A percentile compares a stretch with the other conserved stretches of the same genome.
Evolutionary conservation across 345 rosid genomes (phyloP).

Genomic region (Eucalyptus coolabah): DNA sequence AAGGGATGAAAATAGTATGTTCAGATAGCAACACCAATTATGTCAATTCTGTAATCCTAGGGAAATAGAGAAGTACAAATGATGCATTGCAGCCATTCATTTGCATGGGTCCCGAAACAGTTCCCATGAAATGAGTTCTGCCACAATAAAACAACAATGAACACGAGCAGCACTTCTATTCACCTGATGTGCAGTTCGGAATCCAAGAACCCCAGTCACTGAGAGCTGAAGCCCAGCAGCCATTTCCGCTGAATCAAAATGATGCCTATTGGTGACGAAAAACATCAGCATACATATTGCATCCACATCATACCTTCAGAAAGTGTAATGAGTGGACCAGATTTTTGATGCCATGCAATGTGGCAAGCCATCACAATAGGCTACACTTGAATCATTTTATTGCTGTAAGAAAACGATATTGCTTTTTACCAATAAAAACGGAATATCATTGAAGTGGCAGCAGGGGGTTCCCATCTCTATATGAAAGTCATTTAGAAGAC

Average conservation of each 20-base stretch:
- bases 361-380: not conserved
- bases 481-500: not conserved
- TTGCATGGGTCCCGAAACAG: not conserved
- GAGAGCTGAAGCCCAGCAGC: slow-evolving; percentile 64
- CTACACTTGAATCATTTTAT: not conserved
- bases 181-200: slow-evolving; percentile 85
- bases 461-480: not conserved
- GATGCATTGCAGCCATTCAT: not conserved
- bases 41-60: not conserved
- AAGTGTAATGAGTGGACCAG: not conserved
- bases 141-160: not conserved
- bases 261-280: slow-evolving; percentile 17
- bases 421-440: not conserved
- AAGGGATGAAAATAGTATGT: not conserved
- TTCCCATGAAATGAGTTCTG: not conserved
- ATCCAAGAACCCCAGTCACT: slow-evolving; percentile 77
- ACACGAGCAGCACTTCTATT: not conserved
- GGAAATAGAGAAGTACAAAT: not conserved
- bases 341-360: not conserved
- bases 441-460: not conserved
- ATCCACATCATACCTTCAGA: not conserved
- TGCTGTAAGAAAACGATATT: not conserved
- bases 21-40: not conserved
- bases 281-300: not conserved
- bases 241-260: slow-evolving; percentile 69